These are phyloP conservation scores for Boletales sp. DNA, from an alignment of 768 basidiomycete genomes.

Conservation along the genomic window DNA sequence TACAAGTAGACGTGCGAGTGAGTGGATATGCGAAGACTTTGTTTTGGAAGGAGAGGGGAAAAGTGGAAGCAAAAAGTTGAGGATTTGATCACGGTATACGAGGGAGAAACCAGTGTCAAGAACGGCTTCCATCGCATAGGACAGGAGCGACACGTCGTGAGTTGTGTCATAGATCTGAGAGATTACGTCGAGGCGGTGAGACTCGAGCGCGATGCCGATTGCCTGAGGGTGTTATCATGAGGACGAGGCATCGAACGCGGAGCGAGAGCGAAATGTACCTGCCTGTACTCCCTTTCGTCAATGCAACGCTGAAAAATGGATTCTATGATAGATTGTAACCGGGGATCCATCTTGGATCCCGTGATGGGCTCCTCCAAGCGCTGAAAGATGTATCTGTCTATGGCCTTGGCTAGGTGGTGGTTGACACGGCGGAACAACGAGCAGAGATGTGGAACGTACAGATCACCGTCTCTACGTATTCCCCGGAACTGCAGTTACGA, in stretches of 20 bases:
- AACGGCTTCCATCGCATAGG: constrained; percentile 90
- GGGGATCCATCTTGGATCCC: constrained; percentile 68
- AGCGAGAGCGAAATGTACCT: constrained; percentile 46
- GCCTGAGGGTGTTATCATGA: constrained; percentile 48
- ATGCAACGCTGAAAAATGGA: constrained; percentile 84
- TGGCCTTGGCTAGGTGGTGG: constrained; percentile 72
- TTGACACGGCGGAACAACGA: neutral
- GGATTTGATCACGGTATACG: constrained; percentile 77
- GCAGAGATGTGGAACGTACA: constrained; percentile 52
- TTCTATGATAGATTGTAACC: constrained; percentile 82
- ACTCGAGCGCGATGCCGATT: constrained; percentile 92
- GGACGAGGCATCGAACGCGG: constrained; percentile 1
- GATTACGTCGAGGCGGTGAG: constrained; percentile 84
- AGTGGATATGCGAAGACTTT: constrained; percentile 71
- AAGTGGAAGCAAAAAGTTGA: constrained; percentile 75
- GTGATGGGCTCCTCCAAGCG: constrained; percentile 51
- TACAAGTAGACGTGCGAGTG: constrained; percentile 85
- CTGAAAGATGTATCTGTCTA: constrained; percentile 85
- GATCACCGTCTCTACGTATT: constrained; percentile 92
- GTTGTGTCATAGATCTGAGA: constrained; percentile 70
- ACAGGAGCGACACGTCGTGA: constrained; percentile 72
- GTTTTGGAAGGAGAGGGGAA: constrained; percentile 76
- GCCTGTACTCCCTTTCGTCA: constrained; percentile 85
- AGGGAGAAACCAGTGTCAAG: constrained; percentile 88
- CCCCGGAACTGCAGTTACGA: constrained; percentile 60